A percentile compares a stretch with the other conserved stretches of the same genome.
phyloP scores from a whole-genome alignment of 768 basidiomycete species.

The Clitopilus hobsonii region DNA sequence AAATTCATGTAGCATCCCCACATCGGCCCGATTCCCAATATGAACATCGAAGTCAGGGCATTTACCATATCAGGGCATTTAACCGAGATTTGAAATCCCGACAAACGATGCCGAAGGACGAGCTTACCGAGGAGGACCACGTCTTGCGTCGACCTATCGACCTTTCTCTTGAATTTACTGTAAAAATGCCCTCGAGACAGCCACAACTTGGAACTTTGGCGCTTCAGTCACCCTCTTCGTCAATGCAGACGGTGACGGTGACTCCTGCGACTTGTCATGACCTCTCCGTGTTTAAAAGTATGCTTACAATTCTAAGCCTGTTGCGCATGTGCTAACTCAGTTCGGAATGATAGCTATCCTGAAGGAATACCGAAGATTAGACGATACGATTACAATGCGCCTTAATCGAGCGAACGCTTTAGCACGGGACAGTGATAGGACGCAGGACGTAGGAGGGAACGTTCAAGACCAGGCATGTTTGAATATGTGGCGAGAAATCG shows the following conservation, averaged over 20 bases:
- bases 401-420: conserved; percentile 75
- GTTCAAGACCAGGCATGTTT: conserved; percentile 73
- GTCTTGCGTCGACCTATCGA: neutral
- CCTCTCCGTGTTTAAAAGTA: conserved; percentile 76
- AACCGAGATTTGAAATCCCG: neutral
- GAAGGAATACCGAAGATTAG: conserved; percentile 75
- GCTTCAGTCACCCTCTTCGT: conserved; percentile 56
- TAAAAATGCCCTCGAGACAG: conserved; percentile 27
- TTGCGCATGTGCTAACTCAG: neutral
- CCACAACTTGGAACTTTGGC: conserved; percentile 64
- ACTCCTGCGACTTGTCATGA: conserved; percentile 71
- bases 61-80: neutral
- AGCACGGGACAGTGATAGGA: conserved; percentile 67
- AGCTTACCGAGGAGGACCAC: neutral
- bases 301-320: conserved; percentile 8
- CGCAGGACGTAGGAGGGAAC: conserved; percentile 37
- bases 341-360: conserved; percentile 54
- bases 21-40: neutral
- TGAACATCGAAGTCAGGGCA: neutral
- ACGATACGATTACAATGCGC: conserved; percentile 78
- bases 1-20: neutral
- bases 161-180: neutral
- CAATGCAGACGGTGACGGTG: conserved; percentile 65
- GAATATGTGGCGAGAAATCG: conserved; percentile 72
- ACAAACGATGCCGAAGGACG: neutral